phyloP scores from a whole-genome alignment of 768 basidiomycete species.

The Russula abietina region DNA sequence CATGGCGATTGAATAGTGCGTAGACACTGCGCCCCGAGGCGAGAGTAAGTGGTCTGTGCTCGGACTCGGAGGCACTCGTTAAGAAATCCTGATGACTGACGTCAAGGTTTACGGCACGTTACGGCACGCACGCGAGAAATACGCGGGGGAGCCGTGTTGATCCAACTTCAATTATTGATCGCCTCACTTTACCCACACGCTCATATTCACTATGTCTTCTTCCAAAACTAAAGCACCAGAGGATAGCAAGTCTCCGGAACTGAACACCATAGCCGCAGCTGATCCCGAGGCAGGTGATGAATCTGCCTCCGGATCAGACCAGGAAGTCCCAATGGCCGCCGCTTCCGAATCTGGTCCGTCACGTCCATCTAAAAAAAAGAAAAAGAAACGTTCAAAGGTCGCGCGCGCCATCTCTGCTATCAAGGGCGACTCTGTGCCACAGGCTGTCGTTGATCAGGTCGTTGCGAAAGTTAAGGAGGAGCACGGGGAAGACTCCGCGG shows the following conservation, averaged over 20 bases:
- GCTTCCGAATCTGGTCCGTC: conserved; percentile 30
- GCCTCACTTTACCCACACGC: not conserved
- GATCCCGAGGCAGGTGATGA: conserved; percentile 11
- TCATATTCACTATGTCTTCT: conserved; percentile 6
- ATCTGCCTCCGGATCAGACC: conserved; percentile 8
- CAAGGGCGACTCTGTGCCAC: conserved; percentile 52
- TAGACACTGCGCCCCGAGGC: too few species aligned
- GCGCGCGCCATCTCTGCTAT: conserved; percentile 46
- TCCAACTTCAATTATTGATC: not conserved
- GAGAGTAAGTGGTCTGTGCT: too few species aligned
- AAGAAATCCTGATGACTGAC: too few species aligned
- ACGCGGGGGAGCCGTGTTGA: not conserved
- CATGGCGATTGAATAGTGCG: too few species aligned
- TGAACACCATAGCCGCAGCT: not conserved
- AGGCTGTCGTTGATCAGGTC: conserved; percentile 62
- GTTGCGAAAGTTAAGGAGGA: conserved; percentile 47
- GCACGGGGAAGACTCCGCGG: conserved; percentile 29
- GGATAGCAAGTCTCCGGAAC: not conserved
- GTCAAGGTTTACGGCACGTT: not conserved
- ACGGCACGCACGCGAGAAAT: not conserved
- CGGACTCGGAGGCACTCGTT: too few species aligned
- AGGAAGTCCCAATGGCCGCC: conserved; percentile 2
- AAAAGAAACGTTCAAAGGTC: conserved; percentile 80
- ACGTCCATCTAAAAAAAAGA: conserved; percentile 67
- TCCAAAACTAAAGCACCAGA: conserved; percentile 11